Conservation (phyloP, 805 yeast species). For the Metschnikowia cubensis region DNA sequence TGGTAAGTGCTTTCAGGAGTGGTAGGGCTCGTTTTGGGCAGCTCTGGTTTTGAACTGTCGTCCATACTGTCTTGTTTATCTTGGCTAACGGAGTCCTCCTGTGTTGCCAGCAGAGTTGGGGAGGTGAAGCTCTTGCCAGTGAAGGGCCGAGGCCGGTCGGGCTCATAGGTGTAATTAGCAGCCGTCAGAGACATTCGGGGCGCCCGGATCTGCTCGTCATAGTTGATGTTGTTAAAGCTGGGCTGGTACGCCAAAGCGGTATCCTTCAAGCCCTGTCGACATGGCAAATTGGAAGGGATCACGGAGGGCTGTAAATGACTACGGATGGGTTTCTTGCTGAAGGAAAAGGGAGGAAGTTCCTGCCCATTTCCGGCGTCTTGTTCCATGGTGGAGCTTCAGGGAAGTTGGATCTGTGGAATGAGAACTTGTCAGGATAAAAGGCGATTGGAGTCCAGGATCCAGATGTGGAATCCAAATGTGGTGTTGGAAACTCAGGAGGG, state of each 20-base stretch:
- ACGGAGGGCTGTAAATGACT: slow-evolving; percentile 10
- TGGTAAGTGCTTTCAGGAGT: slow-evolving; percentile 7
- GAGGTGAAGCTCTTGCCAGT: slow-evolving; percentile 7
- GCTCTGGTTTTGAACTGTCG: not conserved
- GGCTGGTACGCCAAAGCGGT: slow-evolving; percentile 9
- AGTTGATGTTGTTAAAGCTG: slow-evolving; percentile 29
- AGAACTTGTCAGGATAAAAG: not conserved
- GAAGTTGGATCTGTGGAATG: not conserved
- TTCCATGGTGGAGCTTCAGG: not conserved
- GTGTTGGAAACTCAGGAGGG: not conserved
- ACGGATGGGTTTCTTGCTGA: slow-evolving; percentile 17
- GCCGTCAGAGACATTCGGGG: slow-evolving; percentile 46
- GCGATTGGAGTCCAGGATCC: too few species aligned
- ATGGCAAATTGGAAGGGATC: slow-evolving; percentile 10
- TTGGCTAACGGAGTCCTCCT: not conserved
- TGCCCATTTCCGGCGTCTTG: slow-evolving; percentile 6
- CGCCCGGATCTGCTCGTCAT: slow-evolving; percentile 53
- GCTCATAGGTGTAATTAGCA: slow-evolving; percentile 22
- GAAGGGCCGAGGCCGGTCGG: slow-evolving; percentile 16
- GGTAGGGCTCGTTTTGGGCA: not conserved
- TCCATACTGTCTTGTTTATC: not conserved
- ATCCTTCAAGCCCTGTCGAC: not conserved
- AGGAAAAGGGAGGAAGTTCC: slow-evolving; percentile 19
- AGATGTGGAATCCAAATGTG: too few species aligned
- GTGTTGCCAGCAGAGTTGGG: not conserved